Evolutionary conservation across 495 filamentous ascomycete species (phyloP).

Genomic region (Talaromyces adpressus): DNA sequence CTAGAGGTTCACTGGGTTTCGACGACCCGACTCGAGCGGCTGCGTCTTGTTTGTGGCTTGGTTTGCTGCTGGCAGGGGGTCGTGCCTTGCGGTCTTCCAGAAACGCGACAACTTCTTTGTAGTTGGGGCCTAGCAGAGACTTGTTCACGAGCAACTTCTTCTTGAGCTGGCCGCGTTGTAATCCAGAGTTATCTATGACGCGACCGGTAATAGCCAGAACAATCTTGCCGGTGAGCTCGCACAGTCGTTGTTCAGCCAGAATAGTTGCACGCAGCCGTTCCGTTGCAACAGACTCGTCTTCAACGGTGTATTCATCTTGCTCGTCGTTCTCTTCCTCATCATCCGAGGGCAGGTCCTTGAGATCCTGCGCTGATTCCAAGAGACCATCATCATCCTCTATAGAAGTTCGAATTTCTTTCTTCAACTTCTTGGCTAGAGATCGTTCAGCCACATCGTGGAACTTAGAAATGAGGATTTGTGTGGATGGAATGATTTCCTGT

Average conservation of each 20-base stretch:
- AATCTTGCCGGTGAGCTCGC: conserved; percentile 74
- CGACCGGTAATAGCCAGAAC: conserved; percentile 70
- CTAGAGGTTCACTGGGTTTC: conserved; percentile 33
- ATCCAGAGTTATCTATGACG: conserved; percentile 57
- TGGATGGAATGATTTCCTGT: conserved; percentile 50
- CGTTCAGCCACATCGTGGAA: conserved; percentile 72
- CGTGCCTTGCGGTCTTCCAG: conserved; percentile 56
- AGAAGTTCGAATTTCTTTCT: conserved; percentile 57
- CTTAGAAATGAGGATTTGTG: conserved; percentile 56
- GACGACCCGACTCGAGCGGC: conserved; percentile 9
- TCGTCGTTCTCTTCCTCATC: conserved; percentile 54
- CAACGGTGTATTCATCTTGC: conserved; percentile 47
- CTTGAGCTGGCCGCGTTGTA: conserved; percentile 51
- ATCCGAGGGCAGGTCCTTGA: conserved; percentile 28
- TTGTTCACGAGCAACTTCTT: conserved; percentile 62
- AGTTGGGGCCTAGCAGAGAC: conserved; percentile 60
- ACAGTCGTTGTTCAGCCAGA: conserved; percentile 72
- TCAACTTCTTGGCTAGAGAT: conserved; percentile 61
- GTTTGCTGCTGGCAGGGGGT: conserved; percentile 28
- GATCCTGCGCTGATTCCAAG: conserved; percentile 29
- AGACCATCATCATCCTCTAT: conserved; percentile 56
- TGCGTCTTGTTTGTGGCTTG: conserved; percentile 44
- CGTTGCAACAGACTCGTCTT: conserved; percentile 39
- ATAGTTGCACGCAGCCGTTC: conserved; percentile 55
- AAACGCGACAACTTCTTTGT: conserved; percentile 67